Conservation (phyloP, 805 yeast species). For the Ascoidea rubescens region DNA sequence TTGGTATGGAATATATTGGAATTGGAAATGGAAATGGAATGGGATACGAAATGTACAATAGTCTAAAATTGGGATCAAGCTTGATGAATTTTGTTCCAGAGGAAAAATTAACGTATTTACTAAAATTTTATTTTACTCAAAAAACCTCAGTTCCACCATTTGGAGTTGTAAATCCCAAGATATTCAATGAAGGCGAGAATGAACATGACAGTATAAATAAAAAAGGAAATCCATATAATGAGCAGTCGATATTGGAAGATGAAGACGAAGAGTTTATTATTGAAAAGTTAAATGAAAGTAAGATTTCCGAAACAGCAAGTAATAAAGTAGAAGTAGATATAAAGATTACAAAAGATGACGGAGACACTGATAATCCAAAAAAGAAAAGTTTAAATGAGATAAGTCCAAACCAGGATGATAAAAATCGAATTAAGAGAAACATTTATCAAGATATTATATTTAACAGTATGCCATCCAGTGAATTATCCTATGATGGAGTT, state of each 20-base stretch:
- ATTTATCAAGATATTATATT: conserved; percentile 17
- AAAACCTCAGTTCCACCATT: conserved; percentile 40
- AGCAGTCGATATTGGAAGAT: conserved; percentile 10
- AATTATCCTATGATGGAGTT: conserved; percentile 83
- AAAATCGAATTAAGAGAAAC: too few species aligned
- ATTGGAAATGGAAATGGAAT: conserved; percentile 20
- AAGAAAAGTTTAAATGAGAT: too few species aligned
- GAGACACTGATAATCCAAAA: neutral
- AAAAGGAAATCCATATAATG: conserved; percentile 11
- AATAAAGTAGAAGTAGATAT: neutral
- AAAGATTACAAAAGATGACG: neutral
- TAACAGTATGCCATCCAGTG: conserved; percentile 62
- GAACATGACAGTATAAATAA: conserved; percentile 23
- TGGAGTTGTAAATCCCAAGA: conserved; percentile 31
- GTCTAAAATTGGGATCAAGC: conserved; percentile 70
- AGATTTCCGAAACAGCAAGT: neutral
- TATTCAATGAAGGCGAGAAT: conserved; percentile 19
- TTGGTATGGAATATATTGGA: too few species aligned
- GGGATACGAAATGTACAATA: conserved; percentile 52
- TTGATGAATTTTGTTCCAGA: conserved; percentile 75
- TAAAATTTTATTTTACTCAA: conserved; percentile 52
- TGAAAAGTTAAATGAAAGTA: conserved; percentile 6
- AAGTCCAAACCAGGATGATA: neutral
- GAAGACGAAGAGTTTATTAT: conserved; percentile 10
- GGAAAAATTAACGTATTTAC: conserved; percentile 47